phyloP scores from a whole-genome alignment of 305 asterid species.

The Nicotiana rustica region DNA sequence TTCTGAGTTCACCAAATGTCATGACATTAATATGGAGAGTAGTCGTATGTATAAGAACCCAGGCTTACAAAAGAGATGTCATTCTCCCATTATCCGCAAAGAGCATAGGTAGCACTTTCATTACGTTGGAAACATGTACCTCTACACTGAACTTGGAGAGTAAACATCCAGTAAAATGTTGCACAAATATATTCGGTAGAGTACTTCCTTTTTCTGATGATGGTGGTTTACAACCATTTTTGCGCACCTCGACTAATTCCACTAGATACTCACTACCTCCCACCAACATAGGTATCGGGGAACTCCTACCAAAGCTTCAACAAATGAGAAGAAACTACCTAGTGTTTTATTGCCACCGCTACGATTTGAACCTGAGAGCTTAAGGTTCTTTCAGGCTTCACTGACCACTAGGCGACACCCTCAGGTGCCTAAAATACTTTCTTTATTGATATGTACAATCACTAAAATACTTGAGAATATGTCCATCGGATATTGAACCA shows the following conservation, averaged over 20 bases:
- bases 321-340: too few relatives aligned
- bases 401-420: too few relatives aligned
- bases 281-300: too few relatives aligned
- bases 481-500: neutral
- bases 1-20: neutral
- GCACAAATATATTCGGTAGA: neutral
- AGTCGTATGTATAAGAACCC: neutral
- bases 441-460: neutral
- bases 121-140: slow-evolving; percentile 11
- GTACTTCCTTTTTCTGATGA: neutral
- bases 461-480: neutral
- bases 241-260: too few relatives aligned
- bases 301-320: too few relatives aligned
- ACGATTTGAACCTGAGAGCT: too few relatives aligned
- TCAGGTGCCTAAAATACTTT: neutral
- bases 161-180: neutral
- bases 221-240: too few relatives aligned
- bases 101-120: neutral
- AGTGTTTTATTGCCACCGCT: too few relatives aligned
- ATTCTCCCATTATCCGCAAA: neutral
- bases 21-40: neutral
- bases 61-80: neutral
- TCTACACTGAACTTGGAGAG: neutral
- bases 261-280: too few relatives aligned
- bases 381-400: too few relatives aligned